Evolutionary conservation across 2,329 filamentous ascomycete genomes (phyloP).

Genomic region (Colletotrichum sidae): DNA sequence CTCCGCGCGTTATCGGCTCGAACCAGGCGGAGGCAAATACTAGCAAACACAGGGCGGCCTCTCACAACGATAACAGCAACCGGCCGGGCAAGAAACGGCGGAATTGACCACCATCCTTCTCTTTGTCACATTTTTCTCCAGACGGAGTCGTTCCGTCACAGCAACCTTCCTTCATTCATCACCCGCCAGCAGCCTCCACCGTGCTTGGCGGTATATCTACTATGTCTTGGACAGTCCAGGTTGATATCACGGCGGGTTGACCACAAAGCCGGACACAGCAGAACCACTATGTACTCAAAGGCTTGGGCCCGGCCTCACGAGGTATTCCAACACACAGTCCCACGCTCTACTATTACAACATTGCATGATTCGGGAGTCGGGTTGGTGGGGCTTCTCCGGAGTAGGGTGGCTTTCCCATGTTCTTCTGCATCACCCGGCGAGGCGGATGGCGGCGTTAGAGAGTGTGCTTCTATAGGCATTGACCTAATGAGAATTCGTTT

Average conservation of each 20-base stretch:
- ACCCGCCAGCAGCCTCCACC: too few relatives aligned
- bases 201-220: background rate
- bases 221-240: too few relatives aligned
- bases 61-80: too few relatives aligned
- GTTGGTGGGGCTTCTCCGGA: conserved; percentile 22
- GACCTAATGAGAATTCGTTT: conserved; percentile 31
- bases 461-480: conserved; percentile 35
- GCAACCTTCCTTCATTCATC: too few relatives aligned
- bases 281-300: conserved; percentile 22
- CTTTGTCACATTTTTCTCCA: too few relatives aligned
- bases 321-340: background rate
- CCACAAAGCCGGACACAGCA: conserved; percentile 2
- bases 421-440: conserved; percentile 37
- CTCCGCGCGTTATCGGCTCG: too few relatives aligned
- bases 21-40: too few relatives aligned
- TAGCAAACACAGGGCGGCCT: too few relatives aligned
- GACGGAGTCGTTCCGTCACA: too few relatives aligned
- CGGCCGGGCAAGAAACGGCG: too few relatives aligned
- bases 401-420: conserved; percentile 19
- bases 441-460: conserved; percentile 36
- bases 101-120: too few relatives aligned
- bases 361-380: conserved; percentile 37
- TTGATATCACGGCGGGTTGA: background rate
- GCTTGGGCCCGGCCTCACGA: background rate
- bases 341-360: conserved; percentile 20